A percentile compares a stretch with the other conserved stretches of the same genome.
These are phyloP conservation scores for Geotrichum bryndzae DNA, from an alignment of 1,139 yeast species.

Conservation along the genomic window DNA sequence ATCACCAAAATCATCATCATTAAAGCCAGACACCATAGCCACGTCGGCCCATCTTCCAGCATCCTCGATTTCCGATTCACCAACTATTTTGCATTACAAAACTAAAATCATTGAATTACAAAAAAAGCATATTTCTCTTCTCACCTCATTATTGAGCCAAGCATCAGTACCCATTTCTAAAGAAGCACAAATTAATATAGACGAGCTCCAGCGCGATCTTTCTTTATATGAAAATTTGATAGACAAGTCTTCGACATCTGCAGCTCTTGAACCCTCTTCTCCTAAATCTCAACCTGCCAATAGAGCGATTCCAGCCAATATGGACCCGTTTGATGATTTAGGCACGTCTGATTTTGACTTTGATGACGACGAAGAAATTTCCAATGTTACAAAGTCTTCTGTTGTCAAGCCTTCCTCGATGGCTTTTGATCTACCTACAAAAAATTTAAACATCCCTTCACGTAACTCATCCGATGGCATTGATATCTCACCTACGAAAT, in stretches of 20 bases:
- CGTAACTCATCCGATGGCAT: neutral
- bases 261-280: neutral
- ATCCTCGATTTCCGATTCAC: neutral
- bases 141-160: neutral
- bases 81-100: constrained; percentile 4
- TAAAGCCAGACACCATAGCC: neutral
- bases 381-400: neutral
- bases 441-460: neutral
- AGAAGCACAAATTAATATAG: neutral
- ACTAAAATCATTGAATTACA: constrained; percentile 12
- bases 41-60: neutral
- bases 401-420: neutral
- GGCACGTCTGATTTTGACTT: constrained; percentile 4
- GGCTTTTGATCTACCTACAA: neutral
- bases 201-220: neutral
- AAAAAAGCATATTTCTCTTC: constrained; percentile 4
- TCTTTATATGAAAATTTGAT: neutral
- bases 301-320: neutral
- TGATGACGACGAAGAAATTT: constrained; percentile 8
- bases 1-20: neutral
- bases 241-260: neutral
- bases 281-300: neutral
- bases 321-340: neutral
- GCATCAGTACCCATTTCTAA: neutral
- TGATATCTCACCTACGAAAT: neutral